phyloP scores from a whole-genome alignment of 1,139 yeast genomes.

The Waltiozyma sp. region DNA sequence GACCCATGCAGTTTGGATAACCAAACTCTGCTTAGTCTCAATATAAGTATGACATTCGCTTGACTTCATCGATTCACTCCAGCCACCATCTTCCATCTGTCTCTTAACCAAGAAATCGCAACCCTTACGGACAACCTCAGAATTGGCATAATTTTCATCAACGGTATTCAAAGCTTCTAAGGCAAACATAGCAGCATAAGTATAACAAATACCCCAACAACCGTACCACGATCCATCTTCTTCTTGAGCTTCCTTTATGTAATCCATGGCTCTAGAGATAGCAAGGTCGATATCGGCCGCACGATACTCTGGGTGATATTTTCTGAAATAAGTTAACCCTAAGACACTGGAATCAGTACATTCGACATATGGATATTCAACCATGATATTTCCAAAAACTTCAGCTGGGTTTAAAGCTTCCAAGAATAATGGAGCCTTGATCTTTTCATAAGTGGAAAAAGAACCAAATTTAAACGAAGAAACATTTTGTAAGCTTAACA shows the following conservation, averaged over 20 bases:
- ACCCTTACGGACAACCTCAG: constrained; percentile 54
- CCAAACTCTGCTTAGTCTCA: constrained; percentile 48
- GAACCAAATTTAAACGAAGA: constrained; percentile 82
- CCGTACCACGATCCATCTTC: constrained; percentile 97
- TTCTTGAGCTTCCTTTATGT: constrained; percentile 57
- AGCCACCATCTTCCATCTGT: constrained; percentile 87
- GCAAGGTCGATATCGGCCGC: constrained; percentile 53
- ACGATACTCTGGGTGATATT: constrained; percentile 47
- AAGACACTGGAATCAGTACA: constrained; percentile 93
- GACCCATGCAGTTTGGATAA: constrained; percentile 94
- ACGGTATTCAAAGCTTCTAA: constrained; percentile 77
- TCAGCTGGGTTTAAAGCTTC: constrained; percentile 90
- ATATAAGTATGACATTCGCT: constrained; percentile 81
- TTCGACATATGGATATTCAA: constrained; percentile 95
- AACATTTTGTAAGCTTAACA: constrained; percentile 62
- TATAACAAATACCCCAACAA: constrained; percentile 94
- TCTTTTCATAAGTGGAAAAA: constrained; percentile 83
- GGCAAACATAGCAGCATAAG: constrained; percentile 98
- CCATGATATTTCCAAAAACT: constrained; percentile 96
- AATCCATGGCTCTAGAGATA: constrained; percentile 62
- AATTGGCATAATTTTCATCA: constrained; percentile 51
- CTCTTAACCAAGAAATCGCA: constrained; percentile 74
- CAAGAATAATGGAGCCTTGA: constrained; percentile 68
- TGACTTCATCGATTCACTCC: constrained; percentile 85
- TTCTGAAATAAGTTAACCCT: constrained; percentile 73